Evolutionary conservation across 1,139 yeast species (phyloP).

Genomic region (Hemisphaericaspora subhashii): DNA sequence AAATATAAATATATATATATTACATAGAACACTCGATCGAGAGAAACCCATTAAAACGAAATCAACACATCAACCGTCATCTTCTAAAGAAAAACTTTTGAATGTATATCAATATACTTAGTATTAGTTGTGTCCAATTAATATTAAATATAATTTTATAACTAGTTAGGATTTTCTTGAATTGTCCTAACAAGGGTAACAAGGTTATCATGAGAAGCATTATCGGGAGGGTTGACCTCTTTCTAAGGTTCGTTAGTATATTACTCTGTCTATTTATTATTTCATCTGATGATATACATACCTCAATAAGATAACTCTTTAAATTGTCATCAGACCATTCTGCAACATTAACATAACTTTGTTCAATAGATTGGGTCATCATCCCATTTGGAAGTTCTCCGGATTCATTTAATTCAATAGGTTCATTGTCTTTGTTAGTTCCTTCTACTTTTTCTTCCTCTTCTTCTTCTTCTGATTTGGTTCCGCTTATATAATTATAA

Average conservation of each 20-base stretch:
- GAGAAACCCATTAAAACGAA: no score
- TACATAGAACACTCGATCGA: no score
- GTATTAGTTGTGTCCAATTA: constrained; percentile 21
- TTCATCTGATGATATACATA: constrained; percentile 21
- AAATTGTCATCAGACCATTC: constrained; percentile 44
- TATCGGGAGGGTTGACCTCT: constrained; percentile 48
- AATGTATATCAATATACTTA: constrained; percentile 3
- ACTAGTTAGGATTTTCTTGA: constrained; percentile 29
- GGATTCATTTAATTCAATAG: constrained; percentile 22
- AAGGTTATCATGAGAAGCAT: constrained; percentile 49
- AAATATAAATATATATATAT: no score
- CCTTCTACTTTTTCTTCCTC: constrained; percentile 24
- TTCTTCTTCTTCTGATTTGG: constrained; percentile 17
- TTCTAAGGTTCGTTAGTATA: constrained; percentile 41
- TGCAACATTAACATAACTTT: constrained; percentile 28
- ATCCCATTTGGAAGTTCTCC: constrained; percentile 7
- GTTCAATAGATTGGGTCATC: constrained; percentile 12
- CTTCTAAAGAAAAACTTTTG: constrained; percentile 4
- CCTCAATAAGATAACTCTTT: constrained; percentile 34
- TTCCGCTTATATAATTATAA: constrained; percentile 24
- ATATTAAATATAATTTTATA: constrained; percentile 21
- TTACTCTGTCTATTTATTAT: neutral
- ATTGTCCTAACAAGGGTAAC: constrained; percentile 49
- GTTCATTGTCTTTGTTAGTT: constrained; percentile 20
- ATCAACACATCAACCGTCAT: no score